Base-by-base conservation (phyloP, 352 stramenopile genomes). In the Phytophthora quininea region DNA sequence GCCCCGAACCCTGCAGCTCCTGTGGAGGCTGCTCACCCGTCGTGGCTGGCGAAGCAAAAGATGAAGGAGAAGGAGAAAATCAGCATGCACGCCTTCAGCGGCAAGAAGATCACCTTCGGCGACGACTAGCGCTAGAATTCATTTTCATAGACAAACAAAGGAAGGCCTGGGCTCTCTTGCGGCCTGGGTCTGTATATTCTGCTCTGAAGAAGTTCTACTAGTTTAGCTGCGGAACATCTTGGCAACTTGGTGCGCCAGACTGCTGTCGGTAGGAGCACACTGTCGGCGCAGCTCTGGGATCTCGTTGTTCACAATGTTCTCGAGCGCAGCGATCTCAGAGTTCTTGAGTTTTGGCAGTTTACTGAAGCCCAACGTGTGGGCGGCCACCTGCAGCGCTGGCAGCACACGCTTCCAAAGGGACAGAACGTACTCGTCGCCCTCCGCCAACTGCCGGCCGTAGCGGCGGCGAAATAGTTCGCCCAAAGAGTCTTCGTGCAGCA, bases 381-480 rank as follows among this genome's bases (percentile, higher is more conserved):
- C 72, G 24, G 91, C 89, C 8, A 97, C 75, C 69, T 95, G 88
- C 3, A 98, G 74, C 15, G 81, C 79, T 11, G 89, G 88, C 14
- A 91, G 72, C 64, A 98, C 93, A 46, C 92, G 88, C 64, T 95
- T 92, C 96, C 96, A 98, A n/a, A 98, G 69, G 14, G 89, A 96
- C 27, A 97, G 77, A 51, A 98, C 93, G 68, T 98, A 99, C 77
- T 99, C 97, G 72, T 99, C 97, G 53, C 92, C 95, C 54, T 99
- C 97, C 14, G 89, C 92, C n/a, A 99, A 79, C 79, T 99, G 91
- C 43, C 89, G 89, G 4, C 95, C 88, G 76, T 99, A 99, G 3
- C 95, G 91, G 12, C 89, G 86, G 57, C 93, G 91, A 79, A 99
- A 99, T 24, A 97, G 83, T 24, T 96, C 83, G 49, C 87, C 90